These are phyloP conservation scores for Sporothrix inflata DNA, from an alignment of 2,329 filamentous ascomycete species.

Conservation along the genomic window DNA sequence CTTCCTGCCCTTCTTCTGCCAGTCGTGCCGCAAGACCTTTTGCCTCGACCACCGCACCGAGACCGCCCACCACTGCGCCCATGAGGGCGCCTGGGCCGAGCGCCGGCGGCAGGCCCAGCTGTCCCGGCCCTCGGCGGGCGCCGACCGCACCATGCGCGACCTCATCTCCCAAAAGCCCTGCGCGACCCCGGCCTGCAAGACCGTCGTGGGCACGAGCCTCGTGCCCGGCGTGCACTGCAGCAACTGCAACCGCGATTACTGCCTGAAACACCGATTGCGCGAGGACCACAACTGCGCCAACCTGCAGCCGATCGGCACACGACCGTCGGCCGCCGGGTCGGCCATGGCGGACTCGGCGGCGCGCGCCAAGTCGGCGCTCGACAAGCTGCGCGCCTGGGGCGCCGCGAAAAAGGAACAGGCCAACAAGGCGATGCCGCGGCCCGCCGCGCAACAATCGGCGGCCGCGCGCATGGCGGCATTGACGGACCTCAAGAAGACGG, in stretches of 20 bases:
- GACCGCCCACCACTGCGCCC: constrained; percentile 70
- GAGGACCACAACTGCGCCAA: constrained; percentile 87
- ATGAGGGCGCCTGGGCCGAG: constrained; percentile 65
- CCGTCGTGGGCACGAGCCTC: constrained; percentile 68
- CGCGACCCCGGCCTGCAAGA: constrained; percentile 68
- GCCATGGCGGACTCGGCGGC: constrained; percentile 58
- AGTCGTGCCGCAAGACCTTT: constrained; percentile 81
- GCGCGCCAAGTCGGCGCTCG: constrained; percentile 73
- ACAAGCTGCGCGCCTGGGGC: constrained; percentile 79
- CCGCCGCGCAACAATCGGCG: constrained; percentile 52
- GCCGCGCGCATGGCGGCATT: constrained; percentile 69
- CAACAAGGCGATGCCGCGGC: constrained; percentile 61
- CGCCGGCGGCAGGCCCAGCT: constrained; percentile 59
- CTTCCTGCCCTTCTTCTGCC: constrained; percentile 93
- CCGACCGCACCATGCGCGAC: constrained; percentile 58
- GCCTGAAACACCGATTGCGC: constrained; percentile 73
- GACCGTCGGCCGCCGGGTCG: constrained; percentile 32
- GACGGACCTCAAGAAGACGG: constrained; percentile 79
- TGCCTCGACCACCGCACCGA: constrained; percentile 95
- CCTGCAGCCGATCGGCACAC: constrained; percentile 62
- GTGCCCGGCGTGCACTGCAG: constrained; percentile 72
- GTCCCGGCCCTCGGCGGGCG: constrained; percentile 56
- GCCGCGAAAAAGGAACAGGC: constrained; percentile 69
- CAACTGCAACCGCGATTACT: constrained; percentile 73
- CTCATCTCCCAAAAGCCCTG: constrained; percentile 67